Base-by-base conservation (phyloP, 2,329 filamentous ascomycete genomes). In the Aspergillus thermomutatus region DNA sequence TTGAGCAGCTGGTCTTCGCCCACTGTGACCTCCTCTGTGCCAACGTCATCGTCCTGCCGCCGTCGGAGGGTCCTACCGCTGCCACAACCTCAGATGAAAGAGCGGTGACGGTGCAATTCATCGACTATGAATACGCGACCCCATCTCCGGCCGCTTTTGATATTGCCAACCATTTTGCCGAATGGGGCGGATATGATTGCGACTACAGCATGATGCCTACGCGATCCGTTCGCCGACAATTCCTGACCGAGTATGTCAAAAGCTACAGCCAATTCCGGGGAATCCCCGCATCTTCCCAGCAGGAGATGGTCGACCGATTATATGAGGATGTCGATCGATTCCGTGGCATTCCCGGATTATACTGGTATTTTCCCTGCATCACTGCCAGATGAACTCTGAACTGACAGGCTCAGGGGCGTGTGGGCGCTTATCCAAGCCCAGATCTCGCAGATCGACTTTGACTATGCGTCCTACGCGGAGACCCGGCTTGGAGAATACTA, bases 91-190 rank as follows among this genome's bases (percentile, higher is more conserved):
- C 31, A 1, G 70, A 72, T 14, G 69, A 76, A 28, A 72, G 73
- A 34, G 71, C 80, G 25, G 79, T 83, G 50, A 81, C 77, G 2
- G 88, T 93, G 54, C 85, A 84, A 69, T 97, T 99, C 76, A 99
- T 99, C 73, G 94, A 99, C 77, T 99, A 97, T 79, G 94, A 99
- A 75, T 99, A 99, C 75, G 92, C 92, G 14, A 94, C 91, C 4
- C 92, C 94, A 2, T 93, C 92, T 0, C 93, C 93, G 1, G 92
- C 92, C 3, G 92, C 93, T 1, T 99, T 99, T 75, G 94, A 99
- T 73, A 87, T 99, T 65, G 89, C 93, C 51, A 99, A 99, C 77
- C 94, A 99, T 80, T 96, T 99, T 72, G 92, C 94, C 49, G 94
- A 99, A 77, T 99, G 94, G 93, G 92, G 89, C 58, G 94, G 94